Base-by-base conservation (phyloP, 495 filamentous ascomycete genomes). In the Hypoxylon subgilvum region DNA sequence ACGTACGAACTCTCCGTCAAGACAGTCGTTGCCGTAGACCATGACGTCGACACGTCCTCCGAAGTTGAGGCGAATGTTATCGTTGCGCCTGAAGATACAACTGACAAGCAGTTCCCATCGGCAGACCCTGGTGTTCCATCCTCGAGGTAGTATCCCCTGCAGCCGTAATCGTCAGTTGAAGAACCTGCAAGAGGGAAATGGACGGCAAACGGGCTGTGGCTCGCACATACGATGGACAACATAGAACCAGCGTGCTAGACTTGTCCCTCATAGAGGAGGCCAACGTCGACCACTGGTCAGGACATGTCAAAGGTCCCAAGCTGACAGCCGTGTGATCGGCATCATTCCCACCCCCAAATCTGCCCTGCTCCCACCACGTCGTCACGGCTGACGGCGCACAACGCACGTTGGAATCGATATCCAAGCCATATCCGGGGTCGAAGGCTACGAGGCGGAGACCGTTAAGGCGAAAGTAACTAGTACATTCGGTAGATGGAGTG, bases 281-380 rank as follows among this genome's bases (percentile, higher is more conserved):
- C 28, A 63, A 39, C 28, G 52, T 63, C 23, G 17, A 21, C 52
- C 52, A 63, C 28, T 57, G 38, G 16, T 52, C 16, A 30, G 58
- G 58, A 10, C 58, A 57, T 23, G 27, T 21, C 14, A 63, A 19
- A 51, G 58, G 58, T 17, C 58, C 58, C 10, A 57, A 12, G 34
- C 52, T 63, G 31, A 63, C 14, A 27, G 58, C 52, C 27, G 57
- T 61, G 46, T 61, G 57, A 36, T 40, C 52, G n/a, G n/a, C n/a
- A 1, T 57, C 52, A 6, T 13, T 21, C 14, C 40, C 23, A n/a
- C 1, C 40, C 14, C 58, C 58, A 10, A 63, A 18, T 14, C 58
- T 44, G 18, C 51, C 58, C 43, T 63, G 52, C 23, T 57, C 58
- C 58, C 51, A 63, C 58, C 58, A 63, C 7, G 58, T 56, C 34